phyloP scores from a whole-genome alignment of 2,329 filamentous ascomycete species.

The Nigrospora sphaerica region DNA sequence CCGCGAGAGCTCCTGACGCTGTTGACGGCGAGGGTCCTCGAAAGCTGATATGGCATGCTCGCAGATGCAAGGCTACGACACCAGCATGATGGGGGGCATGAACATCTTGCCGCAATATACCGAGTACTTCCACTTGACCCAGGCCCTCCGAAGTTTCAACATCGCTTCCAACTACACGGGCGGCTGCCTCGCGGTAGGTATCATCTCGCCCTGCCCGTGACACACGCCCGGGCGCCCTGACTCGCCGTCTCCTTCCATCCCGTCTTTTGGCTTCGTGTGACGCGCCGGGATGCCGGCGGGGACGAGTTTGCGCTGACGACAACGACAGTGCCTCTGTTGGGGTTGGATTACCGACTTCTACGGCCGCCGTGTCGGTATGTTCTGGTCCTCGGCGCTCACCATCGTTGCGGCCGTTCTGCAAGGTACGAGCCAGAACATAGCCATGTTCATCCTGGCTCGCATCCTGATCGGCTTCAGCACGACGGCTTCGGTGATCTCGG shows the following conservation, averaged over 20 bases:
- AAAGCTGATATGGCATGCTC: not conserved
- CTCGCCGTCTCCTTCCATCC: too few relatives aligned
- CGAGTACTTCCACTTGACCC: conserved; percentile 24
- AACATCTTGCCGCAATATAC: conserved; percentile 25
- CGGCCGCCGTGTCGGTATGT: conserved; percentile 16
- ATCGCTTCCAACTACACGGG: conserved; percentile 18
- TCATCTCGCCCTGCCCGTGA: not conserved
- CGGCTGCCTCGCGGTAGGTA: conserved; percentile 8
- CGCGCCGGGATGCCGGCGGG: too few relatives aligned
- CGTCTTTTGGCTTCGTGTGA: too few relatives aligned
- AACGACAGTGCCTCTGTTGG: conserved; percentile 6
- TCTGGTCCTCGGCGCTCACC: conserved; percentile 8
- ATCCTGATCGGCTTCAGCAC: conserved; percentile 16
- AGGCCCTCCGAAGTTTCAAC: conserved; percentile 23
- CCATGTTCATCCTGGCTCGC: conserved; percentile 18
- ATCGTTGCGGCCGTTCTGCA: conserved; percentile 13
- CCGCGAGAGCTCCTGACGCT: too few relatives aligned
- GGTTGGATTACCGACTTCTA: conserved; percentile 14
- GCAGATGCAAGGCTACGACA: conserved; percentile 3
- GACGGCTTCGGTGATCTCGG: conserved; percentile 2
- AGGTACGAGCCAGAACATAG: conserved; percentile 14
- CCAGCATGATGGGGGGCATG: conserved; percentile 10
- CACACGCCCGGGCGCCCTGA: too few relatives aligned
- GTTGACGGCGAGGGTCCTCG: too few relatives aligned
- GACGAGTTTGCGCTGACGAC: too few relatives aligned